phyloP scores from a whole-genome alignment of 2,329 filamentous ascomycete species.

The Pochonia chlamydosporia region DNA sequence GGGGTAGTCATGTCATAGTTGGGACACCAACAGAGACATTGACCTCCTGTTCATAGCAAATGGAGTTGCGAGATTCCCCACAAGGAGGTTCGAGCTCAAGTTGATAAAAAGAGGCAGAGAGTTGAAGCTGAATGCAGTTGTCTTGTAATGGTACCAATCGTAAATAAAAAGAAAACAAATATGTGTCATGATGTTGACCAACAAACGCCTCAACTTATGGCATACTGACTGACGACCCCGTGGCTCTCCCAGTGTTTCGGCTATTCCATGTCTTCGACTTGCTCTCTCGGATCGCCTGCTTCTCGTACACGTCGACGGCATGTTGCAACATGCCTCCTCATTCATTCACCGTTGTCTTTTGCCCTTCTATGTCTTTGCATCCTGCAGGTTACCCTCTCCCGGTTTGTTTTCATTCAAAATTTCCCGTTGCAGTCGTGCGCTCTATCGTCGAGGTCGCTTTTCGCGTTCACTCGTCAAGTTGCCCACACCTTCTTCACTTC shows the following conservation, averaged over 20 bases:
- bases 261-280: background rate
- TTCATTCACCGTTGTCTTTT: background rate
- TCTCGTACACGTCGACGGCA: background rate
- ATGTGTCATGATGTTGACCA: background rate
- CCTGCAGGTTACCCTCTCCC: background rate
- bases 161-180: background rate
- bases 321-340: background rate
- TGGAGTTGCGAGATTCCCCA: background rate
- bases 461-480: constrained; percentile 38
- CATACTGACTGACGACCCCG: background rate
- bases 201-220: background rate
- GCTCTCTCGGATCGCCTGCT: background rate
- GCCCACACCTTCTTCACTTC: constrained; percentile 43
- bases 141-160: background rate
- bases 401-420: background rate
- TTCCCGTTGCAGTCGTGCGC: constrained; percentile 10
- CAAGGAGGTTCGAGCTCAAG: background rate
- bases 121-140: background rate
- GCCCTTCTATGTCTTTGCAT: background rate
- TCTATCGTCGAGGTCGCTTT: constrained; percentile 47
- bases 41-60: background rate
- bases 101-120: background rate
- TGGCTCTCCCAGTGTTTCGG: background rate
- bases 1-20: too few relatives aligned
- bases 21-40: too few relatives aligned